phyloP scores from a whole-genome alignment of 345 rosid genomes.

The Salix viminalis region DNA sequence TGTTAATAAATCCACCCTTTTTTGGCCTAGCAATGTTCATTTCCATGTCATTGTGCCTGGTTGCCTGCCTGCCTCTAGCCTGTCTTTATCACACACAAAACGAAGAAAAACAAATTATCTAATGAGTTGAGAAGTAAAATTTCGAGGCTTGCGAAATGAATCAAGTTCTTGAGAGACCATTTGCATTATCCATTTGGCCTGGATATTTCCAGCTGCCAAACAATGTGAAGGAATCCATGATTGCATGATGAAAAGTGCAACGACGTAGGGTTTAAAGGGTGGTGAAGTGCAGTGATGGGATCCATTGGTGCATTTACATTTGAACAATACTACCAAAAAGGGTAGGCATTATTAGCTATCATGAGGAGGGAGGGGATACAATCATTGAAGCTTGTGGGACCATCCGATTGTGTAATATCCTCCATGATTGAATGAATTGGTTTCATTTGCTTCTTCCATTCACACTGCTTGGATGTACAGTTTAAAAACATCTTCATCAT shows the following conservation, averaged over 20 bases:
- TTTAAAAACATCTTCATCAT: too few relatives aligned
- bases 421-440: not conserved
- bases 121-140: not conserved
- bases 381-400: constrained; percentile 6
- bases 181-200: not conserved
- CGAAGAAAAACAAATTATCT: not conserved
- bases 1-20: constrained; percentile 13
- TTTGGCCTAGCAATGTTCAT: not conserved
- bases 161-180: not conserved
- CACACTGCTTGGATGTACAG: not conserved
- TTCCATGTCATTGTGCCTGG: not conserved
- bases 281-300: not conserved
- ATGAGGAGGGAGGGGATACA: not conserved
- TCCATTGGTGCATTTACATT: not conserved
- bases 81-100: not conserved
- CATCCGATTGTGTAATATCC: not conserved
- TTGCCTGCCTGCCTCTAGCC: not conserved
- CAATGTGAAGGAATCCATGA: not conserved
- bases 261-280: not conserved
- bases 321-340: not conserved
- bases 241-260: not conserved
- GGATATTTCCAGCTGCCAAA: not conserved
- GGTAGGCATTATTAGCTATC: not conserved
- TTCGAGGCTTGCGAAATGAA: not conserved
- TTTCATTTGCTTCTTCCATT: not conserved